Evolutionary conservation across 495 filamentous ascomycete species (phyloP).

Genomic region (Ascodesmis nigricans): DNA sequence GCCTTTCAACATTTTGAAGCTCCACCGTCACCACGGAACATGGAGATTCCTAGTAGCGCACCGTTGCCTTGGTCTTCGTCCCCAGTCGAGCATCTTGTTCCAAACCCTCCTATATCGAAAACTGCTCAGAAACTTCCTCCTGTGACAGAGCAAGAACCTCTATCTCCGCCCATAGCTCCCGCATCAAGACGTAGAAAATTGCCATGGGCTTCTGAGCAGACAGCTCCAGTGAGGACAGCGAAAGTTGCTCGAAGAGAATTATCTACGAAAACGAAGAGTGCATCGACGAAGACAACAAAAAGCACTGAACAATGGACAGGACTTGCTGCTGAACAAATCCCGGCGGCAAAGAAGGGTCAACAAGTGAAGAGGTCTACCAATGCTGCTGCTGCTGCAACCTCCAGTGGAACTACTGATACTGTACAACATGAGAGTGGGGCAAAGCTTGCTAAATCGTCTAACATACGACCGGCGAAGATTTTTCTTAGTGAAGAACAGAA

Average conservation of each 20-base stretch:
- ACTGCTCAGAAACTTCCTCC: neutral
- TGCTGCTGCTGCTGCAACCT: slow-evolving; percentile 28
- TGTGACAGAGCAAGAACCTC: slow-evolving; percentile 19
- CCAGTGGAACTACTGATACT: slow-evolving; percentile 4
- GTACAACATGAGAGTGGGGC: neutral
- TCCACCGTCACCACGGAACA: neutral
- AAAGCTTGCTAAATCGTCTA: slow-evolving; percentile 28
- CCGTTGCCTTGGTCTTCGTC: slow-evolving; percentile 44
- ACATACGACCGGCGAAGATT: slow-evolving; percentile 21
- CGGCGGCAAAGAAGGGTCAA: neutral
- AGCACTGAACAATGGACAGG: slow-evolving; percentile 25
- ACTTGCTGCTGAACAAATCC: slow-evolving; percentile 19
- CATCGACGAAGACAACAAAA: neutral
- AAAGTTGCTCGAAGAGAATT: neutral
- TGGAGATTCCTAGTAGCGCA: slow-evolving; percentile 27
- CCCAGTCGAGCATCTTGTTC: slow-evolving; percentile 28
- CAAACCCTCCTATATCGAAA: neutral
- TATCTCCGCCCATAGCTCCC: too few species aligned
- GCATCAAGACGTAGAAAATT: slow-evolving; percentile 33
- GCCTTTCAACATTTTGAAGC: neutral
- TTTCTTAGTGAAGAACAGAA: slow-evolving; percentile 63
- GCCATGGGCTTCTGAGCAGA: too few species aligned
- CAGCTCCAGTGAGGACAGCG: too few species aligned
- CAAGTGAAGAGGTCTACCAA: slow-evolving; percentile 7
- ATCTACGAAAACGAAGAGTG: neutral